Base-by-base conservation (phyloP, 2,329 filamentous ascomycete genomes). In the Ascochyta pisi region DNA sequence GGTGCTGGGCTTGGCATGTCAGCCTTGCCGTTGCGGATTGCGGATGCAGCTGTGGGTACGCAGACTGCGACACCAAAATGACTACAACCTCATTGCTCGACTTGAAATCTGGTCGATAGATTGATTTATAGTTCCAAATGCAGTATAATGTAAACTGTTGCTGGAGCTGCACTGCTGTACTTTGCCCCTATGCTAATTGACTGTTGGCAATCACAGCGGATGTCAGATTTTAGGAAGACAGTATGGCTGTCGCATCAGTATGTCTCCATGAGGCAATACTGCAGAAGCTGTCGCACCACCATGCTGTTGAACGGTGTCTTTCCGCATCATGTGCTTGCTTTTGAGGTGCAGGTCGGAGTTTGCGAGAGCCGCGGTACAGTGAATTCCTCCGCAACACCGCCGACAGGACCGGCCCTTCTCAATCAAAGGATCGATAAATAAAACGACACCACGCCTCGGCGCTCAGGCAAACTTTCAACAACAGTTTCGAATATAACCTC, bases 1-100 rank as follows among this genome's bases (percentile, higher is more conserved):
- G 50, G 31, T 47, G 15, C 31, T 53, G 47, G 43, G 52, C 65
- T 68, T 68, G 65, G 65, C 65, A 50, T 45, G 35, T 51, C 47
- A 56, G 53, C 47, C 53, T 48, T 56, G 38, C 47, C 42, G 22
- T 38, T 16, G 38, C 1, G 37, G 34, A 16, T 26, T 19, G 34
- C 22, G 37, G 24, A 16, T 27, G 39, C 13, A 29, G 37, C 37
- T 27, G 34, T 22, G 50, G 29, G 29, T 31, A 31, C 12, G 29
- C 29, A 31, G 27, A 29, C 27, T 3, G 27, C 27, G 12, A 31
- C 29, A 12, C 10, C 29, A 12, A 31, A 31, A 10, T 31, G 10
- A 15, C 29, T 31, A 10, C 29, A 31, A 31, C 29, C 13, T 31
- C 29, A 31, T 31, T 12, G 13, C 29, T 15, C 12, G 29, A 12